Evolutionary conservation across 371 early-diverging fungal species (phyloP).

Genomic region (Gilbertella persicaria): DNA sequence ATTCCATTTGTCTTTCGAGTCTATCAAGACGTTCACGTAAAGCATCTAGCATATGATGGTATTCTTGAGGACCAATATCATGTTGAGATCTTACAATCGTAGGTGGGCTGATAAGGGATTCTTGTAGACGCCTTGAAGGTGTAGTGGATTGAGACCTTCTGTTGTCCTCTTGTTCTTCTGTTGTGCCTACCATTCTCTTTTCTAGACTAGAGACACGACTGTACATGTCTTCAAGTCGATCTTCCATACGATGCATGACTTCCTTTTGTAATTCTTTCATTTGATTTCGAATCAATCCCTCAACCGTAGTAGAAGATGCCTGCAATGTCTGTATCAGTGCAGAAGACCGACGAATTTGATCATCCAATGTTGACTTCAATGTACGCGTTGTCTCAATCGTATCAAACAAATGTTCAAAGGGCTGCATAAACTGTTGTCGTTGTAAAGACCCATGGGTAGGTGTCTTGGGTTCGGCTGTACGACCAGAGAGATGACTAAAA

Average conservation of each 20-base stretch:
- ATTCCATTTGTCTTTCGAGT: slow-evolving; percentile 28
- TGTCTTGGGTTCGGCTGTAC: slow-evolving; percentile 16
- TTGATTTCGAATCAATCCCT: slow-evolving; percentile 71
- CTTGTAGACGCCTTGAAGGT: not conserved
- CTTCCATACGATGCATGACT: slow-evolving; percentile 41
- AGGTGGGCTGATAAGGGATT: slow-evolving; percentile 6
- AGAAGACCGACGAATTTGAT: slow-evolving; percentile 75
- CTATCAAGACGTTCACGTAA: slow-evolving; percentile 29
- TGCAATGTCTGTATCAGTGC: slow-evolving; percentile 78
- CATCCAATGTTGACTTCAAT: slow-evolving; percentile 67
- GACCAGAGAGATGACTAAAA: slow-evolving; percentile 11
- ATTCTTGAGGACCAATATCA: slow-evolving; percentile 33
- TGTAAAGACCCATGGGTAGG: slow-evolving; percentile 29
- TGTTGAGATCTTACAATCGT: slow-evolving; percentile 36
- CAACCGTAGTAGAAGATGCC: slow-evolving; percentile 72
- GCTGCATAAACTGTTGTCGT: slow-evolving; percentile 53
- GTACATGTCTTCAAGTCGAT: slow-evolving; percentile 6
- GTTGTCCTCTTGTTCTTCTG: not conserved
- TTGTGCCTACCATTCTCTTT: not conserved
- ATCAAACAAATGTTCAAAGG: slow-evolving; percentile 62
- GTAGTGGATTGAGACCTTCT: not conserved
- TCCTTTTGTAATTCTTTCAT: slow-evolving; percentile 76
- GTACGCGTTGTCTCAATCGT: slow-evolving; percentile 59
- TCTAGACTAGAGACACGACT: slow-evolving; percentile 10
- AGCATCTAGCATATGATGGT: slow-evolving; percentile 22